Percentiles rank a stretch among this genome's conserved stretches.
These are phyloP conservation scores for Verticillium longisporum DNA, from an alignment of 2,329 filamentous ascomycete genomes.

Conservation along the genomic window DNA sequence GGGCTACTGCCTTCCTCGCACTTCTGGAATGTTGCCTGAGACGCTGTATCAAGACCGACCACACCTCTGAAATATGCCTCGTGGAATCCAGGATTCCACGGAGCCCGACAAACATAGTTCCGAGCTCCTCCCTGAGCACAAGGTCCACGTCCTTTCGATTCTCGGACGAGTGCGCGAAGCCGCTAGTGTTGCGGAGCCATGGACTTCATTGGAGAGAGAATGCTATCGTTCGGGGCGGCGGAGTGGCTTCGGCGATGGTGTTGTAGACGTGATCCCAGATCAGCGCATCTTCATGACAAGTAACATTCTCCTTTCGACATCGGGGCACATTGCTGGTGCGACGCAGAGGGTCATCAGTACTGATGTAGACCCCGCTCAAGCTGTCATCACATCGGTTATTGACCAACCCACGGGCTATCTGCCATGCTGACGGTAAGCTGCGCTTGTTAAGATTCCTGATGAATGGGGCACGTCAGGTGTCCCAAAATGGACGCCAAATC, in stretches of 20 bases:
- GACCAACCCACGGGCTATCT: too few relatives aligned
- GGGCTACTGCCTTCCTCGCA: conserved; percentile 21
- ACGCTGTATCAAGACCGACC: conserved; percentile 18
- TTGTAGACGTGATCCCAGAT: conserved; percentile 29
- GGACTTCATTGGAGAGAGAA: conserved; percentile 22
- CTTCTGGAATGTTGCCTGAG: conserved; percentile 24
- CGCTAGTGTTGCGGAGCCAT: conserved; percentile 20
- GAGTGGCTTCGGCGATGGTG: conserved; percentile 3
- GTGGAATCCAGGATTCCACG: conserved; percentile 17
- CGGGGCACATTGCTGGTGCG: too few relatives aligned
- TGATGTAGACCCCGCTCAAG: too few relatives aligned
- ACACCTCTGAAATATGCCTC: conserved; percentile 24
- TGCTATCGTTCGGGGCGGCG: conserved; percentile 15
- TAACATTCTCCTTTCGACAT: too few relatives aligned
- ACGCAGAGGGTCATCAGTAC: too few relatives aligned
- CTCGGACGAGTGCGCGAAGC: conserved; percentile 26
- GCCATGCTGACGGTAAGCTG: too few relatives aligned
- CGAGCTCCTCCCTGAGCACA: conserved; percentile 25
- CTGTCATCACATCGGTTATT: too few relatives aligned
- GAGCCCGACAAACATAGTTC: conserved; percentile 24
- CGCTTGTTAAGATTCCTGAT: too few relatives aligned
- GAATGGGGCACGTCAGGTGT: too few relatives aligned
- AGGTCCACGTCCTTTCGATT: conserved; percentile 23
- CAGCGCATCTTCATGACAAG: conserved; percentile 13
- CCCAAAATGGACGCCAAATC: too few relatives aligned